phyloP scores from a whole-genome alignment of 768 basidiomycete genomes.

The Naganishia kalamii region DNA sequence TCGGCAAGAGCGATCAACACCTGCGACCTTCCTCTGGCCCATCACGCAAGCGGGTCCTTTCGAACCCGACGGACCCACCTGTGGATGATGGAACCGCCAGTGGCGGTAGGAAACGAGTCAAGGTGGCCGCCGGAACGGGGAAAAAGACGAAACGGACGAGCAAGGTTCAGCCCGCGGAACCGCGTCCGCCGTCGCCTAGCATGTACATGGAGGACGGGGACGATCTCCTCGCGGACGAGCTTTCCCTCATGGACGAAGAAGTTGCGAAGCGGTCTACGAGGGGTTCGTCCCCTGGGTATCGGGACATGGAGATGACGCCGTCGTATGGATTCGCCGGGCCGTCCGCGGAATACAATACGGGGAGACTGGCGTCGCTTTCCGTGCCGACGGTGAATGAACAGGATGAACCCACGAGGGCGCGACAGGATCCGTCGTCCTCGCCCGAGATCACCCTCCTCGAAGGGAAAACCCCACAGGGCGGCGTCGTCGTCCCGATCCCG shows the following conservation, averaged over 20 bases:
- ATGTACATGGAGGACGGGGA: constrained; percentile 1
- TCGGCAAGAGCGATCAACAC: background rate
- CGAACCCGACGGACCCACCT: background rate
- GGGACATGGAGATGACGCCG: background rate
- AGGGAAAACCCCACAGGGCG: background rate
- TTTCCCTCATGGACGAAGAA: background rate
- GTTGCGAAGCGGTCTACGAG: background rate
- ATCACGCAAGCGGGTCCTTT: constrained; percentile 8
- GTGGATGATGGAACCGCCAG: background rate
- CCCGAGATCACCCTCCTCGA: constrained; percentile 2
- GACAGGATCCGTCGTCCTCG: background rate
- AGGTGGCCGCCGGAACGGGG: background rate
- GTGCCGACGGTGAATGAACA: background rate
- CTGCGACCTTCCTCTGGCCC: background rate
- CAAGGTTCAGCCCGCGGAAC: background rate
- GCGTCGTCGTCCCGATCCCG: too few relatives aligned
- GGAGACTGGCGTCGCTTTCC: background rate
- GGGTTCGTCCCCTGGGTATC: background rate
- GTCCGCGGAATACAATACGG: too few relatives aligned
- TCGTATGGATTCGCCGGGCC: too few relatives aligned
- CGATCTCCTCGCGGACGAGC: constrained; percentile 4
- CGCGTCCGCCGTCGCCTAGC: background rate
- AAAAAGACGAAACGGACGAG: background rate
- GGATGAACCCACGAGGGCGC: background rate
- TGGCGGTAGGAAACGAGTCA: background rate